A percentile compares a stretch with the other conserved stretches of the same genome.
Conservation (phyloP, 2,329 filamentous ascomycete species). For the Knoxdaviesia capensis region DNA sequence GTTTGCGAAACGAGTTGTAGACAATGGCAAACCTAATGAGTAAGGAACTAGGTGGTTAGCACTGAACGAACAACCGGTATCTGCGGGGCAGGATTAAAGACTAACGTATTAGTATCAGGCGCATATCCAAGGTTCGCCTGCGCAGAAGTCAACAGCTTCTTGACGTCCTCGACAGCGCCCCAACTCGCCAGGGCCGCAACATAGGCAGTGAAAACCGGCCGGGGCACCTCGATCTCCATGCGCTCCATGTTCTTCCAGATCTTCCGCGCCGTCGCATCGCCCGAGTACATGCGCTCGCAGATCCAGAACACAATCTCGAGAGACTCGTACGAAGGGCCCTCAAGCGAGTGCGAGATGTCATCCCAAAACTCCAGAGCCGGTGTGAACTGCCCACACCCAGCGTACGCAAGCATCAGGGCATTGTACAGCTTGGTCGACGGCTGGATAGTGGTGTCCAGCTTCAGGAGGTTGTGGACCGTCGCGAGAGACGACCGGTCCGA, state of each 20-base stretch:
- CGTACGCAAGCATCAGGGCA: conserved; percentile 71
- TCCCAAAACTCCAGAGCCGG: conserved; percentile 64
- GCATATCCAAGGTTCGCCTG: conserved; percentile 42
- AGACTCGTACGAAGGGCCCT: conserved; percentile 69
- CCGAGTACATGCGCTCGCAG: conserved; percentile 42
- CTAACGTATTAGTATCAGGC: conserved; percentile 54
- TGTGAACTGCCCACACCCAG: conserved; percentile 41
- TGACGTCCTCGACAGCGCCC: conserved; percentile 47
- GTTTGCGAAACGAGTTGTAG: conserved; percentile 52
- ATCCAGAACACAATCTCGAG: conserved; percentile 64
- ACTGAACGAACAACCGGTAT: not conserved
- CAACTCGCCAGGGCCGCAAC: conserved; percentile 56
- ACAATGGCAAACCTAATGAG: conserved; percentile 45
- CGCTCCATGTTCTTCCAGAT: conserved; percentile 52
- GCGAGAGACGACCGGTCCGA: conserved; percentile 40
- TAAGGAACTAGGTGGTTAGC: not conserved
- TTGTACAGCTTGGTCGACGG: conserved; percentile 61
- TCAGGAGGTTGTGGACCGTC: conserved; percentile 79
- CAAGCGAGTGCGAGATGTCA: conserved; percentile 61
- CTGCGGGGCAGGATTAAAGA: conserved; percentile 8
- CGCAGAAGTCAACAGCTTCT: conserved; percentile 45
- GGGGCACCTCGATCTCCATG: conserved; percentile 64
- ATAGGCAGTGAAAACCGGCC: conserved; percentile 56
- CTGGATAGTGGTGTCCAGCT: conserved; percentile 70
- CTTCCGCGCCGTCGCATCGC: conserved; percentile 38